These are phyloP conservation scores for Dendrobium nobile DNA, from an alignment of 106 monocot genomes.

Conservation along the genomic window DNA sequence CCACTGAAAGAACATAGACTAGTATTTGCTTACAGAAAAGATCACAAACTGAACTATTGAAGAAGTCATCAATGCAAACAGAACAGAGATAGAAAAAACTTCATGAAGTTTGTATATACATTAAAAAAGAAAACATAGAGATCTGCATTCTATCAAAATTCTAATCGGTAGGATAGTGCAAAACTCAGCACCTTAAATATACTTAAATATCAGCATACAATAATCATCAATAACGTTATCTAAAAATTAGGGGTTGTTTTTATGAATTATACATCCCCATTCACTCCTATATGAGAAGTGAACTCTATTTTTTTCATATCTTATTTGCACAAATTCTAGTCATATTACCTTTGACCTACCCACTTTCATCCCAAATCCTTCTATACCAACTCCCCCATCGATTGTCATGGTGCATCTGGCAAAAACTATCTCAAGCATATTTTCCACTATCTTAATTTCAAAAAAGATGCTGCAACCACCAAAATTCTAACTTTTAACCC, in stretches of 20 bases:
- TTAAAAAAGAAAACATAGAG: neutral
- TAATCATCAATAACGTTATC: neutral
- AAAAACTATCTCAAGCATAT: too few relatives aligned
- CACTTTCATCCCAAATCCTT: too few relatives aligned
- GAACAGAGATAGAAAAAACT: neutral
- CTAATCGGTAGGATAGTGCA: neutral
- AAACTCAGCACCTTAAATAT: neutral
- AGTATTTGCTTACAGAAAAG: neutral
- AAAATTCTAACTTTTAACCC: too few relatives aligned
- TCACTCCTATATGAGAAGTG: neutral
- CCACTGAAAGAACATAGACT: neutral
- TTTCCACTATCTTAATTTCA: too few relatives aligned
- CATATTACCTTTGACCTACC: neutral
- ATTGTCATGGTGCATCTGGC: too few relatives aligned
- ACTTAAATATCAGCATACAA: neutral
- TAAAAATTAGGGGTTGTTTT: neutral
- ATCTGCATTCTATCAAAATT: neutral
- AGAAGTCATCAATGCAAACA: neutral
- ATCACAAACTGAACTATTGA: neutral
- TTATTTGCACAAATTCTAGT: neutral
- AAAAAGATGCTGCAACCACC: too few relatives aligned
- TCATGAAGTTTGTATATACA: neutral
- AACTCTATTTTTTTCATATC: neutral
- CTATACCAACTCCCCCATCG: too few relatives aligned
- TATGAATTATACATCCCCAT: neutral